phyloP scores from a whole-genome alignment of 192 early-diverging fungal species.

The Kickxella alabastrina region DNA sequence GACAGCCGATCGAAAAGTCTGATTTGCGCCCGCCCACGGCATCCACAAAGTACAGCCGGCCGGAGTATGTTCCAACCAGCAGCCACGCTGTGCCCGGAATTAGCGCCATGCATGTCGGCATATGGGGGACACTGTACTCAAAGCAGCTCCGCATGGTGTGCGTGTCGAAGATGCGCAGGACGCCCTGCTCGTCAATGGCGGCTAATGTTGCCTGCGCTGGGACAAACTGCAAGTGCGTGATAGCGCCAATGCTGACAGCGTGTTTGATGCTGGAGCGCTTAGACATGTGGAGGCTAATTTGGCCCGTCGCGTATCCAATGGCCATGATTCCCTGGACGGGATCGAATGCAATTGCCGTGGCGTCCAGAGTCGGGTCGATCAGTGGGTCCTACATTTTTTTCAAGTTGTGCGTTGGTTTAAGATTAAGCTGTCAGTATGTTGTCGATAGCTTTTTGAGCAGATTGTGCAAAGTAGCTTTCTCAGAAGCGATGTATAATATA shows the following conservation, averaged over 20 bases:
- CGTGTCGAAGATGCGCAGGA: slow-evolving; percentile 37
- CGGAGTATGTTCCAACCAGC: slow-evolving; percentile 33
- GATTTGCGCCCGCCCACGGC: slow-evolving; percentile 29
- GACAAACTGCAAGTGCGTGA: slow-evolving; percentile 16
- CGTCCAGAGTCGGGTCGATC: slow-evolving; percentile 22
- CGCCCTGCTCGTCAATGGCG: slow-evolving; percentile 17
- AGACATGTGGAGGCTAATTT: slow-evolving; percentile 15
- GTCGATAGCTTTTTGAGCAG: too few relatives aligned
- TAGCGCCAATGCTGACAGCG: slow-evolving; percentile 7
- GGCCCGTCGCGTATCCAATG: slow-evolving; percentile 22
- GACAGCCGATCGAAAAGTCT: slow-evolving; percentile 38
- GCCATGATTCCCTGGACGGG: slow-evolving; percentile 30
- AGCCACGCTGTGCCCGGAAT: slow-evolving; percentile 41
- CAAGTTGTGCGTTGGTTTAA: too few relatives aligned
- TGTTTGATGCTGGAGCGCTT: slow-evolving; percentile 6
- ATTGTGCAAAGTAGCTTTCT: too few relatives aligned
- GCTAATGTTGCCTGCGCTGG: slow-evolving; percentile 22
- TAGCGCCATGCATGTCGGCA: slow-evolving; percentile 24
- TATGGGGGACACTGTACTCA: slow-evolving; percentile 22
- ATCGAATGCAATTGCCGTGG: slow-evolving; percentile 32
- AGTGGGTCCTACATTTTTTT: slow-evolving; percentile 13
- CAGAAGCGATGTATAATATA: too few relatives aligned
- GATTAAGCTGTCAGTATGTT: too few relatives aligned
- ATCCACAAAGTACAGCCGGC: slow-evolving; percentile 49
- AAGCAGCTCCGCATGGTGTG: slow-evolving; percentile 23